Percentiles rank a stretch among this genome's conserved stretches.
These are phyloP conservation scores for Puccinia coronata DNA, from an alignment of 1,284 basidiomycete species.

Conservation along the genomic window DNA sequence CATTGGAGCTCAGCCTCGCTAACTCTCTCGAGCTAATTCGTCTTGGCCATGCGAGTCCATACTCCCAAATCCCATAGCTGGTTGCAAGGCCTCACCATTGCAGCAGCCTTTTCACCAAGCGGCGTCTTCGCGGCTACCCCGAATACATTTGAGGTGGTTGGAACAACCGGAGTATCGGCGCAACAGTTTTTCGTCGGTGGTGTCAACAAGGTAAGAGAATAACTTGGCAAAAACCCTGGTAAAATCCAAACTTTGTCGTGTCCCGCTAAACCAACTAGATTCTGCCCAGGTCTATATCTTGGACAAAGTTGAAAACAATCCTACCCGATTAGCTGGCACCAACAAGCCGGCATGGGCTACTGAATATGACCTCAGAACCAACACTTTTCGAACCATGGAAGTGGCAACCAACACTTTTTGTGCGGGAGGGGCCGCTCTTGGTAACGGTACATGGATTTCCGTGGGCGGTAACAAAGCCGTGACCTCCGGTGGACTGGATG, in stretches of 20 bases:
- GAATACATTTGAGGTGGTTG: constrained; percentile 53
- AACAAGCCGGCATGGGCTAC: constrained; percentile 49
- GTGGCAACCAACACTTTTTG: constrained; percentile 60
- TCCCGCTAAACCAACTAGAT: too few relatives aligned
- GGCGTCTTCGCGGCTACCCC: constrained; percentile 39
- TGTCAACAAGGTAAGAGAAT: constrained; percentile 47
- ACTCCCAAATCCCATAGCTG: not conserved
- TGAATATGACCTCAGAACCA: constrained; percentile 48
- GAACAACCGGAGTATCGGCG: constrained; percentile 52
- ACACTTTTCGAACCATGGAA: constrained; percentile 39
- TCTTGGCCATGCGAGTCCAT: not conserved
- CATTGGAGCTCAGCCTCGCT: not conserved
- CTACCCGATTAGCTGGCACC: constrained; percentile 49
- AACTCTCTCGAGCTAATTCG: not conserved
- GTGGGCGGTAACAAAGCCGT: constrained; percentile 60
- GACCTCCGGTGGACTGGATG: constrained; percentile 54
- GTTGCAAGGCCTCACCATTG: not conserved
- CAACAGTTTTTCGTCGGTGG: constrained; percentile 52
- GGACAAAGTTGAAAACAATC: constrained; percentile 60
- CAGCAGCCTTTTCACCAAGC: not conserved
- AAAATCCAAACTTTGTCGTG: not conserved
- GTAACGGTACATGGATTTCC: constrained; percentile 59
- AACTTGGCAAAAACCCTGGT: constrained; percentile 15
- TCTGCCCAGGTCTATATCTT: constrained; percentile 57
- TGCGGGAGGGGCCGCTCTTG: constrained; percentile 58